Evolutionary conservation across 768 basidiomycete genomes (phyloP).

Genomic region (Suillus alpinus): DNA sequence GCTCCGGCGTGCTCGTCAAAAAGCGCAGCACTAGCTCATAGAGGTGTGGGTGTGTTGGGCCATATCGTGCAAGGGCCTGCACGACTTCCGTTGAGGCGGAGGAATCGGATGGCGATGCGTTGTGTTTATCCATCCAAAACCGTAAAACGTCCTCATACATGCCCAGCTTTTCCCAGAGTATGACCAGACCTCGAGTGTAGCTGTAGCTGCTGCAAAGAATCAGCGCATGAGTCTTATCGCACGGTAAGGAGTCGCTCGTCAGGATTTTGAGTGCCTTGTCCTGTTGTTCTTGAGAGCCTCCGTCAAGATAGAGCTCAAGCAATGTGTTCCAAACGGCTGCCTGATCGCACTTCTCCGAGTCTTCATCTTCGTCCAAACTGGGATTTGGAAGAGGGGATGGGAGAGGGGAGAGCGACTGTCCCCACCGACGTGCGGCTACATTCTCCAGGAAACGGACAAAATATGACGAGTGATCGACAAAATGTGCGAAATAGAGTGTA

Average conservation of each 20-base stretch:
- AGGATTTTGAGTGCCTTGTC: conserved; percentile 77
- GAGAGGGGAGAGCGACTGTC: conserved; percentile 55
- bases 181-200: conserved; percentile 82
- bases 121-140: conserved; percentile 84
- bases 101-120: conserved; percentile 34
- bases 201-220: conserved; percentile 85
- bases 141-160: conserved; percentile 96
- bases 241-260: conserved; percentile 58
- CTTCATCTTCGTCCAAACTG: conserved; percentile 38
- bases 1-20: conserved; percentile 76
- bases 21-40: conserved; percentile 89
- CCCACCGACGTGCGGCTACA: conserved; percentile 78
- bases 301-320: conserved; percentile 84
- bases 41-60: conserved; percentile 64
- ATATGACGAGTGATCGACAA: conserved; percentile 81
- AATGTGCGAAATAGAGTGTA: conserved; percentile 87
- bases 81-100: conserved; percentile 52
- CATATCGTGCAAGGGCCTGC: conserved; percentile 72
- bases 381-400: conserved; percentile 8
- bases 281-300: conserved; percentile 11
- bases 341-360: conserved; percentile 64
- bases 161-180: conserved; percentile 89
- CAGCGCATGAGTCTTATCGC: conserved; percentile 90
- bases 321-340: conserved; percentile 93
- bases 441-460: conserved; percentile 89